Conservation (phyloP, 208 protist species). For the Crithidia mellificae region DNA sequence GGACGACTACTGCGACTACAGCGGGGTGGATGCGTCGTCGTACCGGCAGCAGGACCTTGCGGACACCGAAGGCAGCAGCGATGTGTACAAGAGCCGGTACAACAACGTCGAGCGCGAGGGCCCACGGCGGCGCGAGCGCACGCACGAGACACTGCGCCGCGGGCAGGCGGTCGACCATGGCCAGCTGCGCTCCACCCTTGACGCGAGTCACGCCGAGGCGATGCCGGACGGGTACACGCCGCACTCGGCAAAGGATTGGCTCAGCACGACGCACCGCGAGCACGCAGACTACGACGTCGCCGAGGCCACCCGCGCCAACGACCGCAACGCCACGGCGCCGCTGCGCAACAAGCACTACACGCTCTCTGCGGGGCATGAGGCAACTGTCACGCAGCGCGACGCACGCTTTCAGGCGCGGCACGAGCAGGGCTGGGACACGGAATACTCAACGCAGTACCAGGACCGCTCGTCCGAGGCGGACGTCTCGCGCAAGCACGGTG, state of each 20-base stretch:
- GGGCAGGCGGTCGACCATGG: conserved; percentile 55
- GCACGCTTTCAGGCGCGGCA: conserved; percentile 44
- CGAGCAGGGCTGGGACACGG: conserved; percentile 59
- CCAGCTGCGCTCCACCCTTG: conserved; percentile 51
- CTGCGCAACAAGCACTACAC: conserved; percentile 75
- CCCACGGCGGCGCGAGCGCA: conserved; percentile 63
- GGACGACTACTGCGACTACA: conserved; percentile 87
- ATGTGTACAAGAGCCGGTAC: conserved; percentile 86
- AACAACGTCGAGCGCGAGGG: conserved; percentile 86
- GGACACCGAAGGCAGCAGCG: conserved; percentile 32
- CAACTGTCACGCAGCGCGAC: conserved; percentile 44
- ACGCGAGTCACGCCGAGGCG: conserved; percentile 37
- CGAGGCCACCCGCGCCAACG: conserved; percentile 57
- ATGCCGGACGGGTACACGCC: conserved; percentile 72
- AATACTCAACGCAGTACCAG: conserved; percentile 71
- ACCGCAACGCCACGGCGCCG: conserved; percentile 58
- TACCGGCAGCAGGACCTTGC: conserved; percentile 60
- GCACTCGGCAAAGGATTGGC: conserved; percentile 74
- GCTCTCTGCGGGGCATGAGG: conserved; percentile 56
- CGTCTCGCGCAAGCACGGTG: conserved; percentile 61
- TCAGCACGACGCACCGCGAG: conserved; percentile 84
- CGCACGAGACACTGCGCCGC: conserved; percentile 49
- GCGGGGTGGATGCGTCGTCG: conserved; percentile 70
- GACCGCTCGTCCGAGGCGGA: conserved; percentile 62
- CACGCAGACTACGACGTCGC: conserved; percentile 76